These are phyloP conservation scores for Puccinia triticina DNA, from an alignment of 1,284 basidiomycete species.

Conservation along the genomic window DNA sequence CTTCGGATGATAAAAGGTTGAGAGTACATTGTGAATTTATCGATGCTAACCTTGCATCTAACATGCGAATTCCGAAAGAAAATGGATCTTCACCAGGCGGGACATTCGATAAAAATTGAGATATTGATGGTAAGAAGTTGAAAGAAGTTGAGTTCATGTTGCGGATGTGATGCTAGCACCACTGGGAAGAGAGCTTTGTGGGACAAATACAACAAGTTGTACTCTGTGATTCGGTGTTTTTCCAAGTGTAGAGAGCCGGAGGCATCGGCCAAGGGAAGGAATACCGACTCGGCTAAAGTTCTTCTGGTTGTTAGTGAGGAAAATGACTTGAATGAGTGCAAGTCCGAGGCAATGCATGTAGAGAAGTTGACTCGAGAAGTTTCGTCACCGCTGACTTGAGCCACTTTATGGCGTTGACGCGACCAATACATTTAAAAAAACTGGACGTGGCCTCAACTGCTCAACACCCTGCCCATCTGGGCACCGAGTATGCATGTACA, in stretches of 20 bases:
- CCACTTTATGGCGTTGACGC: neutral
- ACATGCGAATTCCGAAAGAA: constrained; percentile 38
- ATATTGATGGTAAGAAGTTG: constrained; percentile 34
- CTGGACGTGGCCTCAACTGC: too few species aligned
- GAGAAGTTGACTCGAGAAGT: constrained; percentile 12
- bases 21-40: neutral
- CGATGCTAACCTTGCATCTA: constrained; percentile 40
- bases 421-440: too few species aligned
- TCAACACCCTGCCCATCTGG: too few species aligned
- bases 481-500: too few species aligned
- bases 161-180: constrained; percentile 13
- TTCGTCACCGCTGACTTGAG: constrained; percentile 10
- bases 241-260: neutral
- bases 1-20: neutral
- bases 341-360: constrained; percentile 7
- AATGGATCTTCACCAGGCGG: constrained; percentile 34
- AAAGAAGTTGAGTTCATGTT: constrained; percentile 42
- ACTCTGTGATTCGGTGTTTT: neutral
- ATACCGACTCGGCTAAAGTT: neutral
- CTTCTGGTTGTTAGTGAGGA: neutral
- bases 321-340: constrained; percentile 8
- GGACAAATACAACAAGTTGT: constrained; percentile 8
- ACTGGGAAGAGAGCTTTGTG: neutral
- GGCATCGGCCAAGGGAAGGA: neutral
- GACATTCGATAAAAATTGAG: constrained; percentile 24